Conservation (phyloP, 2,329 filamentous ascomycete genomes). For the Colletotrichum sidae region DNA sequence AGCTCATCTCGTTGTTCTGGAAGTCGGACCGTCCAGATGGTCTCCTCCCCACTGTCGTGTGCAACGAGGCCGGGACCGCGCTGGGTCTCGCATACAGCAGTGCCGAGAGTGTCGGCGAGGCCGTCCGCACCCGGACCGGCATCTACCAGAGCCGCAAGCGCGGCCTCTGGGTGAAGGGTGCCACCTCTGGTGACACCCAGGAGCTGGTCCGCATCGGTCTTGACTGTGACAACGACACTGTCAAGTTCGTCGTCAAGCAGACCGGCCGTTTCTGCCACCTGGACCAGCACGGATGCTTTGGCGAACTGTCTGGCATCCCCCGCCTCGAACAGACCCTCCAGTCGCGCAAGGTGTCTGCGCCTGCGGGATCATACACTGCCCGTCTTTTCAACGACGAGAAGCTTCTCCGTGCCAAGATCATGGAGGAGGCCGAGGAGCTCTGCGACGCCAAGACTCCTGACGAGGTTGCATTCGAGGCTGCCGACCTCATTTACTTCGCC, state of each 20-base stretch:
- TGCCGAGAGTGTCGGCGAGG: constrained; percentile 88
- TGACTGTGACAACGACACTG: constrained; percentile 93
- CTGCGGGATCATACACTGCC: constrained; percentile 92
- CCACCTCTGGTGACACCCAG: constrained; percentile 93
- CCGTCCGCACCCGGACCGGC: constrained; percentile 79
- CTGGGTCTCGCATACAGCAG: constrained; percentile 96
- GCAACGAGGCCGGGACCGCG: constrained; percentile 85
- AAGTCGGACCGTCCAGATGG: constrained; percentile 86
- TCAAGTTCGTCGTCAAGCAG: constrained; percentile 91
- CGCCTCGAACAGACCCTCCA: constrained; percentile 89
- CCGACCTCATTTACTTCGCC: constrained; percentile 96
- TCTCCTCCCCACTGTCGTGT: constrained; percentile 89
- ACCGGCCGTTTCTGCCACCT: constrained; percentile 95
- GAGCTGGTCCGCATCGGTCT: constrained; percentile 85
- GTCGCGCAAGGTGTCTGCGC: constrained; percentile 84
- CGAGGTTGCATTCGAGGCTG: constrained; percentile 93
- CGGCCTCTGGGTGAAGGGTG: constrained; percentile 96
- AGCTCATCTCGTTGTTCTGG: constrained; percentile 79
- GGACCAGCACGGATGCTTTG: constrained; percentile 92
- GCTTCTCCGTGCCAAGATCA: constrained; percentile 92
- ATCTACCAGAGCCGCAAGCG: constrained; percentile 98
- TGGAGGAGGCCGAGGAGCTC: constrained; percentile 97
- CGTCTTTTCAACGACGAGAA: constrained; percentile 92
- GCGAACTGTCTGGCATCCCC: constrained; percentile 82
- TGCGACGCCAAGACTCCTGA: constrained; percentile 86